phyloP scores from a whole-genome alignment of 139 green algal species.

The Volvox reticuliferus region DNA sequence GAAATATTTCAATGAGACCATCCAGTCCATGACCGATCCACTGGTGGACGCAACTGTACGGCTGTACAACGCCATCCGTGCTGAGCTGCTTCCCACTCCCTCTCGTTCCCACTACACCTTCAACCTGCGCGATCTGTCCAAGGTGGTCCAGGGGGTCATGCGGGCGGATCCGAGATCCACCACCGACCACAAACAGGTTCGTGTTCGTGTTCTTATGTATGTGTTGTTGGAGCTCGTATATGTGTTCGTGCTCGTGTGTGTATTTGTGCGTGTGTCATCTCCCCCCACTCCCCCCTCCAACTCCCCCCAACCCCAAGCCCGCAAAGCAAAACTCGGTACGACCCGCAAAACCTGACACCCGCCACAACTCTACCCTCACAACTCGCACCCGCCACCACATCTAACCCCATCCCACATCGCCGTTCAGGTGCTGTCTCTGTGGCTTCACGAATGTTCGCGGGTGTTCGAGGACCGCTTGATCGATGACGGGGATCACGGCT shows the following conservation, averaged over 20 bases:
- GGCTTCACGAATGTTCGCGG: conserved; percentile 78
- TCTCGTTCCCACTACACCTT: conserved; percentile 85
- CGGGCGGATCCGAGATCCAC: conserved; percentile 67
- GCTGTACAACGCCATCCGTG: conserved; percentile 79
- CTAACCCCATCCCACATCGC: too few species aligned
- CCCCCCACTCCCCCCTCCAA: too few species aligned
- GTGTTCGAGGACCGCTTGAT: conserved; percentile 86
- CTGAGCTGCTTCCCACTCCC: conserved; percentile 81
- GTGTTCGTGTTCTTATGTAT: neutral
- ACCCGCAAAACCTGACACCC: too few species aligned
- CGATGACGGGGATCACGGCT: conserved; percentile 80
- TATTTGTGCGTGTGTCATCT: too few species aligned
- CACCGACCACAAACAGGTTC: conserved; percentile 54
- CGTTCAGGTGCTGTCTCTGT: conserved; percentile 71
- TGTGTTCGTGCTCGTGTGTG: neutral
- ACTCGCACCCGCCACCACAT: too few species aligned
- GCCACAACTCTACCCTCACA: too few species aligned
- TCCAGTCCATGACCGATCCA: conserved; percentile 53
- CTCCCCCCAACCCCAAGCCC: too few species aligned
- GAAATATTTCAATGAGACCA: conserved; percentile 69
- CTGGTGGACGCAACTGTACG: conserved; percentile 69
- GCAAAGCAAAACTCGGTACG: too few species aligned
- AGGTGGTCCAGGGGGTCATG: conserved; percentile 84
- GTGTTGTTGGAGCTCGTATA: too few species aligned
- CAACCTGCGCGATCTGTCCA: conserved; percentile 85